Evolutionary conservation across 495 filamentous ascomycete genomes (phyloP), one percentile per base, ranked within the genome.

Genomic region (Bacidia gigantensis): DNA sequence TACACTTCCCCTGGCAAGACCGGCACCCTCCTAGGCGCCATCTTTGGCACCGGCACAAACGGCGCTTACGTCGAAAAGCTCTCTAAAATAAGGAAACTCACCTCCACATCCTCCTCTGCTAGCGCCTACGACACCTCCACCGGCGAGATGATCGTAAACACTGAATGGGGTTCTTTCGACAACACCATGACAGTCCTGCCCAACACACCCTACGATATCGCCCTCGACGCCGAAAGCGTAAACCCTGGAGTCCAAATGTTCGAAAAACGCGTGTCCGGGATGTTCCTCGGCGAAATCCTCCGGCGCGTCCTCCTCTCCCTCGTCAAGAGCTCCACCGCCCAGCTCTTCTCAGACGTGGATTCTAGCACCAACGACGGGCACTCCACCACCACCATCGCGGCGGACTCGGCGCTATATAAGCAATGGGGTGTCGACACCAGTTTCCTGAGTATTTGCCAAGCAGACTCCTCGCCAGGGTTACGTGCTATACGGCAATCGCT

Each of bases 211-310:
- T 97, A 89, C 67, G 92, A 98, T 65, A 67, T 70, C 11, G 74
- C 76, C 44, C 73, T 98, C 35, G 89, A 98, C 69, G 70, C 71
- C 50, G 80, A 80, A 21, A 88, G 80, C 61, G 79, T 86, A 56
- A 98, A 98, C 71, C 92, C 92, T 0, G 92, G 93, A 35, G 80
- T 95, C 52, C 92, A 98, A 66, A 95, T 95, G 84, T 98, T 96
- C 69, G 92, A 98, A 72, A 98, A 98, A 74, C 84, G 92, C 46
- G 82, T 98, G 35, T 92, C 86, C 0, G 92, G 92, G 67, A 98
- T 98, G 92, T 98, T 97, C 74, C 66, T 98, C 20, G 92, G 92
- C 50, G 92, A 98, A 64, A 89, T 98, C 53, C 71, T 95, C 35
- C 85, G 92, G 10, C 78, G 84, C 26, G 82, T 80, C 25, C 65